Percentiles rank a stretch among this genome's conserved stretches.
phyloP scores from a whole-genome alignment of 192 early-diverging fungal species.

The Glomus cerebriforme region DNA sequence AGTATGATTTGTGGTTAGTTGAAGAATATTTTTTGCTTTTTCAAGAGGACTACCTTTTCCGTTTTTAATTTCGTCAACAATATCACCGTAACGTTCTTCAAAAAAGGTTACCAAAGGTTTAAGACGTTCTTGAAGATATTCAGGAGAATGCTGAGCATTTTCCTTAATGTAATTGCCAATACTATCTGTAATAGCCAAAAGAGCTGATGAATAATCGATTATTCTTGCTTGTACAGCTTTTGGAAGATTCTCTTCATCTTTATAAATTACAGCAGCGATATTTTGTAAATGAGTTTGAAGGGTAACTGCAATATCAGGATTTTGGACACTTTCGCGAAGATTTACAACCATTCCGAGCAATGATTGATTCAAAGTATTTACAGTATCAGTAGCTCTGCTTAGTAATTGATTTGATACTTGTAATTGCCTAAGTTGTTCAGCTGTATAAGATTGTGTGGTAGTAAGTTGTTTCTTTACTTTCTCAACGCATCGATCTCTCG shows the following conservation, averaged over 20 bases:
- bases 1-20: constrained; percentile 52
- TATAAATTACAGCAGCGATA: constrained; percentile 30
- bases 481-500: constrained; percentile 34
- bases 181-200: constrained; percentile 36
- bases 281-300: constrained; percentile 9
- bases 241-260: constrained; percentile 34
- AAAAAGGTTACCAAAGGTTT: constrained; percentile 49
- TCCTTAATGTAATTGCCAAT: constrained; percentile 49
- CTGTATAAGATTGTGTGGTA: constrained; percentile 8
- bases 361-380: not conserved
- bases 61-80: constrained; percentile 49
- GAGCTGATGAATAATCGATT: constrained; percentile 30
- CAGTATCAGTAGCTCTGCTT: not conserved
- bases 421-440: not conserved
- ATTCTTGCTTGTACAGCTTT: constrained; percentile 38
- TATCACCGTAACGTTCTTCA: constrained; percentile 47
- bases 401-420: constrained; percentile 17
- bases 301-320: not conserved
- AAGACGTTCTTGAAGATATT: constrained; percentile 44
- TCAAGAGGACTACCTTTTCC: constrained; percentile 50
- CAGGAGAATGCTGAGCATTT: constrained; percentile 31
- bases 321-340: constrained; percentile 8
- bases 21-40: constrained; percentile 55
- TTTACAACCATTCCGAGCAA: not conserved
- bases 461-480: not conserved